Conservation (phyloP, 2,329 filamentous ascomycete genomes). For the Talaromyces sp. region DNA sequence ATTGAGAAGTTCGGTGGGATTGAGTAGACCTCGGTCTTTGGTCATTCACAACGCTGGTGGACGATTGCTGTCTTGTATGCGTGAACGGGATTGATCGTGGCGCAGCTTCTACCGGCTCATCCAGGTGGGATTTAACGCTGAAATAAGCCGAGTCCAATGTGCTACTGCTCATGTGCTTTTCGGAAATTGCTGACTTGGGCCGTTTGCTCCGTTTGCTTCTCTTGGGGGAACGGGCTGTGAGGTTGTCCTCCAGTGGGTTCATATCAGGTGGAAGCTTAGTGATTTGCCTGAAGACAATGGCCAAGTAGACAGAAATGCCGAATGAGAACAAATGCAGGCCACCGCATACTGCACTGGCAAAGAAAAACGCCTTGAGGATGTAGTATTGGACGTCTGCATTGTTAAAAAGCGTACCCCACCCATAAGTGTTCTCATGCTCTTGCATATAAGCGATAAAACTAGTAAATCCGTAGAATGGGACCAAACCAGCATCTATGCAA, state of each 20-base stretch:
- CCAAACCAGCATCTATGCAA: slow-evolving; percentile 62
- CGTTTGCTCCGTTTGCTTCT: slow-evolving; percentile 41
- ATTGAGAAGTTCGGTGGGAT: slow-evolving; percentile 24
- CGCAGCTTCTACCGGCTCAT: slow-evolving; percentile 38
- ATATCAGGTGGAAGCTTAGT: slow-evolving; percentile 79
- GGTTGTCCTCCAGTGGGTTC: slow-evolving; percentile 84
- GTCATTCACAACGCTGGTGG: slow-evolving; percentile 19
- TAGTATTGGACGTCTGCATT: slow-evolving; percentile 50
- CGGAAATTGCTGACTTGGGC: slow-evolving; percentile 58
- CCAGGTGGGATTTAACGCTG: slow-evolving; percentile 31
- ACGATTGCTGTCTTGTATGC: slow-evolving; percentile 65
- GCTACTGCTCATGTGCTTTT: slow-evolving; percentile 57
- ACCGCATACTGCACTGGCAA: slow-evolving; percentile 58
- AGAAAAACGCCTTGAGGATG: slow-evolving; percentile 64
- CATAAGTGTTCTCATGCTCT: slow-evolving; percentile 35
- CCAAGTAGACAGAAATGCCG: slow-evolving; percentile 67
- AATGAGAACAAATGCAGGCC: slow-evolving; percentile 68
- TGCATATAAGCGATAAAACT: slow-evolving; percentile 51
- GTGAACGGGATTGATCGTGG: slow-evolving; percentile 65
- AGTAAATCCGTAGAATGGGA: slow-evolving; percentile 60
- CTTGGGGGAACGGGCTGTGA: slow-evolving; percentile 64
- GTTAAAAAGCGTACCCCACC: slow-evolving; percentile 66
- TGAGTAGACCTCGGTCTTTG: slow-evolving; percentile 45
- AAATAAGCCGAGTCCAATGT: slow-evolving; percentile 37
- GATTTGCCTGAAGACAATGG: slow-evolving; percentile 76